Evolutionary conservation across 2,329 filamentous ascomycete species (phyloP).

Genomic region (Aspergillus pseudoviridinutans): DNA sequence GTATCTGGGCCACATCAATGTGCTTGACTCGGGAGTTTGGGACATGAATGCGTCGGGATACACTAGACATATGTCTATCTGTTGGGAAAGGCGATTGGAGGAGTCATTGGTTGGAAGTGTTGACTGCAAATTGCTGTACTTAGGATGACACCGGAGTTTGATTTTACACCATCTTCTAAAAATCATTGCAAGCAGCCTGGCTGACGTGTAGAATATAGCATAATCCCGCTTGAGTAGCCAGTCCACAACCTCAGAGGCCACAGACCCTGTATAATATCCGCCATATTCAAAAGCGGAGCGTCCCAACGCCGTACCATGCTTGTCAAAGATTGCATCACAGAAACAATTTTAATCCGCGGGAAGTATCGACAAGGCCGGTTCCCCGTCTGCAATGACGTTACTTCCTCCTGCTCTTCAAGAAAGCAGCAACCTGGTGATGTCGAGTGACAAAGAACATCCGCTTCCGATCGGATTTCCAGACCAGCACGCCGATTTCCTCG

Average conservation of each 20-base stretch:
- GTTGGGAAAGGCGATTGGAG: not conserved
- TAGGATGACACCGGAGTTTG: not conserved
- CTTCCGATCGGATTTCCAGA: slow-evolving; percentile 77
- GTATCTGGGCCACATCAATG: not conserved
- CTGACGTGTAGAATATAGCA: not conserved
- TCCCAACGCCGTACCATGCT: not conserved
- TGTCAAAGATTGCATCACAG: not conserved
- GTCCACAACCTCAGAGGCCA: not conserved
- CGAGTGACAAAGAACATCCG: slow-evolving; percentile 89
- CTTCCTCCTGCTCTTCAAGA: slow-evolving; percentile 60
- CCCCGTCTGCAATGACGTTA: not conserved
- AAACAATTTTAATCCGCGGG: not conserved
- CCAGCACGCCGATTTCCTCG: slow-evolving; percentile 81
- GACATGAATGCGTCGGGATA: not conserved
- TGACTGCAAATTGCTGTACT: not conserved
- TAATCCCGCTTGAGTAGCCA: not conserved
- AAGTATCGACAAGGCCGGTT: not conserved
- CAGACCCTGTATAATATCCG: not conserved
- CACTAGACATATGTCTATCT: not conserved
- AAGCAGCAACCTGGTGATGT: slow-evolving; percentile 82
- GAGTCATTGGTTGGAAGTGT: not conserved
- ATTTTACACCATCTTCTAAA: not conserved
- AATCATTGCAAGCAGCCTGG: not conserved
- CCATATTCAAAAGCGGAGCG: not conserved
- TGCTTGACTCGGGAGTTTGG: not conserved